Evolutionary conservation across 352 stramenopile genomes (phyloP), one percentile per base, ranked within the genome.

Genomic region (Thalassiosira pacifica): DNA sequence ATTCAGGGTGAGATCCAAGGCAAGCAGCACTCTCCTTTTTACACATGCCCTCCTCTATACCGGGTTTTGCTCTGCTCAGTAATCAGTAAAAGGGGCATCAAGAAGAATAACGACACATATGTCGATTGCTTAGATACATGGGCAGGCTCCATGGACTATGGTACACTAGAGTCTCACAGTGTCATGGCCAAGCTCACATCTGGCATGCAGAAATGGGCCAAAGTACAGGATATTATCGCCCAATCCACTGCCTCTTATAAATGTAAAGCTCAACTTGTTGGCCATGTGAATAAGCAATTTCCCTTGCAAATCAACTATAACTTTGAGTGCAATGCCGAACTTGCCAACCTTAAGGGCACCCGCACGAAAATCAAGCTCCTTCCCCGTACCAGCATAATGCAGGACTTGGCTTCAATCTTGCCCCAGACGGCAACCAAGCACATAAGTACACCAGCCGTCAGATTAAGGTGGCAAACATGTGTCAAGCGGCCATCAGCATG

Each of bases 1-100:
- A 55, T 79, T n/a, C n/a, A 26, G 13, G 71, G 69, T 37, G 71
- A 79, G 27, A 24, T 63, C 2, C 71, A 79, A 24, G 11, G 6
- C 16, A 10, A 70, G 55, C 18, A 68, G 61, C 32, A 59, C 1
- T 11, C 52, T 61, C 5, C 6, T 79, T 0, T 40, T 32, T 61
- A 34, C 61, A 42, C 59, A 70, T 45, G 5, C 24, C 1, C 16
- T 13, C 3, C 16, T 61, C 0, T 59, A 48, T 19, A 5, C 8
- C 6, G n/a, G 42, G 22, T 48, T 76, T 10, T 2, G 10, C 6
- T 24, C 65, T 1, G 6, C 22, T 3, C 10, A 22, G 67, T 64
- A 18, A 26, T 24, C 2, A 27, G 29, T 3, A 6, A 42, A 9
- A 27, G 2, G 10, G 32, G 18, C 8, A 37, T 68, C 18, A 45